These are phyloP conservation scores for Irpex sp. DNA, from an alignment of 1,284 basidiomycete genomes.

Conservation along the genomic window DNA sequence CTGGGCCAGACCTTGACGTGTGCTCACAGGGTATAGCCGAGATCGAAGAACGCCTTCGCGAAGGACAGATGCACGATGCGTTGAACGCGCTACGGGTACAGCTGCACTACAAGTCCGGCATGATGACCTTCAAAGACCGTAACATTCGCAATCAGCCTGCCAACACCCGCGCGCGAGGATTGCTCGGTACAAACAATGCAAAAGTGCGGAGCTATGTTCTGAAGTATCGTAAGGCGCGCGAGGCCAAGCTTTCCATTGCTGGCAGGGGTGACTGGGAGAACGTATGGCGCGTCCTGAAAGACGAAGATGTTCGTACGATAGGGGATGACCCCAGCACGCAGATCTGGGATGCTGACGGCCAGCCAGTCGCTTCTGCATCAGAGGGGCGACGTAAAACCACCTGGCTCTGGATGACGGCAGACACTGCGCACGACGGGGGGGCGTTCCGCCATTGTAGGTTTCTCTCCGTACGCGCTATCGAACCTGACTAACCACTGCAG, in stretches of 20 bases:
- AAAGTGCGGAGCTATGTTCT: not conserved
- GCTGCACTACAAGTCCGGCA: constrained; percentile 5
- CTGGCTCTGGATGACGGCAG: constrained; percentile 4
- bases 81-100: constrained; percentile 6
- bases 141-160: constrained; percentile 2
- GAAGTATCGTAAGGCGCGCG: constrained; percentile 12
- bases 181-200: not conserved
- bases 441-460: not conserved
- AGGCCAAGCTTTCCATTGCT: constrained; percentile 3
- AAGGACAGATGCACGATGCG: constrained; percentile 4
- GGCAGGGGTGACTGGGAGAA: constrained; percentile 14
- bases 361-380: not conserved
- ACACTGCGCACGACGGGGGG: not conserved
- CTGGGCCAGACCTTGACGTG: not conserved
- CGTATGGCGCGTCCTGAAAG: constrained; percentile 14
- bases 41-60: constrained; percentile 1
- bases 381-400: constrained; percentile 1
- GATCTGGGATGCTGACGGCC: not conserved
- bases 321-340: not conserved
- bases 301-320: constrained; percentile 6
- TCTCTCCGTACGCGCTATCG: not conserved
- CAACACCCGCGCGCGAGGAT: no score
- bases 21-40: constrained; percentile 1
- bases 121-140: constrained; percentile 4
- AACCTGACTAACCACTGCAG: no score